Evolutionary conservation across 2,329 filamentous ascomycete genomes (phyloP).

Genomic region (Tolypocladium amazonense): DNA sequence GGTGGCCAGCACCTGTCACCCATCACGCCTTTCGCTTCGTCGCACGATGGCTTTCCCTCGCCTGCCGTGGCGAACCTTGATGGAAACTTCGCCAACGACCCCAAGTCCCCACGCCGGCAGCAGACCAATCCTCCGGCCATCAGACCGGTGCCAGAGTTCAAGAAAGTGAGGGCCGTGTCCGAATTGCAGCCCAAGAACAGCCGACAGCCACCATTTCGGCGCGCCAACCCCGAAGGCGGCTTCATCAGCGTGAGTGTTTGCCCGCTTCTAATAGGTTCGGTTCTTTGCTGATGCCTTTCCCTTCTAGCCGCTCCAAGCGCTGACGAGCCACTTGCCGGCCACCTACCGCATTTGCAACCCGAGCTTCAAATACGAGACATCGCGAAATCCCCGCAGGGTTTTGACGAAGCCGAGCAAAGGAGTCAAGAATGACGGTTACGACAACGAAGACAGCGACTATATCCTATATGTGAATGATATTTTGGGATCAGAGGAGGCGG

Average conservation of each 20-base stretch:
- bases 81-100: constrained; percentile 46
- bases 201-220: constrained; percentile 76
- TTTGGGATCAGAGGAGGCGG: constrained; percentile 90
- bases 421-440: constrained; percentile 95
- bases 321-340: constrained; percentile 84
- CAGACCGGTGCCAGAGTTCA: constrained; percentile 77
- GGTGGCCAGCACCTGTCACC: constrained; percentile 59
- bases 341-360: constrained; percentile 99
- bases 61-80: constrained; percentile 64
- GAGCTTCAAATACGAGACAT: constrained; percentile 97
- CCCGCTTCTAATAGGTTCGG: background rate
- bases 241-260: constrained; percentile 76
- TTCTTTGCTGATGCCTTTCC: background rate
- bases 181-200: constrained; percentile 80
- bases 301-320: constrained; percentile 76
- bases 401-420: constrained; percentile 98
- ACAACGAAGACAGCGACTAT: constrained; percentile 98
- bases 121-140: constrained; percentile 35
- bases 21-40: constrained; percentile 56
- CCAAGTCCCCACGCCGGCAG: constrained; percentile 47
- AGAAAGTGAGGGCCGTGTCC: constrained; percentile 58
- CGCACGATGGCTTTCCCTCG: constrained; percentile 63
- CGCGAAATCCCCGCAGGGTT: constrained; percentile 87
- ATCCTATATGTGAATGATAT: constrained; percentile 99
- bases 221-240: constrained; percentile 91